phyloP scores from a whole-genome alignment of 371 early-diverging fungal genomes.

The Dentiscutata heterogama region DNA sequence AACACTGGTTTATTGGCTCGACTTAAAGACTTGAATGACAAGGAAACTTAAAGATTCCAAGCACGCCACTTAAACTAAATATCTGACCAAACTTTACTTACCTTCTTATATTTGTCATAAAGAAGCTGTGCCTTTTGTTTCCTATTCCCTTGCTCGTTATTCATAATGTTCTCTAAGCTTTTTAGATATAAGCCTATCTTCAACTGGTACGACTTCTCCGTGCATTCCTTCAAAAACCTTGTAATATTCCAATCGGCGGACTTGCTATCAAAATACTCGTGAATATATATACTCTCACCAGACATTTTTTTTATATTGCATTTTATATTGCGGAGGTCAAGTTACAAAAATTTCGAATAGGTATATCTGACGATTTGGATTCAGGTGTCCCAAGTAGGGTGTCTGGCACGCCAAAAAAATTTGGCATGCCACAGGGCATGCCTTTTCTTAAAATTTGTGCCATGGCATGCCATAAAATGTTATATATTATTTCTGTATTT shows the following conservation, averaged over 20 bases:
- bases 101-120: conserved; percentile 14
- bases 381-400: too few relatives aligned
- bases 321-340: too few relatives aligned
- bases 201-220: neutral
- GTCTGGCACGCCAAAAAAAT: too few relatives aligned
- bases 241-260: neutral
- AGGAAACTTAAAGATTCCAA: neutral
- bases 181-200: conserved; percentile 13
- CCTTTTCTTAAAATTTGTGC: too few relatives aligned
- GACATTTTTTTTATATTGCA: too few relatives aligned
- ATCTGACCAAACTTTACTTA: neutral
- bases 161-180: conserved; percentile 11
- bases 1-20: conserved; percentile 35
- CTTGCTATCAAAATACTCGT: neutral
- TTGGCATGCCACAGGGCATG: too few relatives aligned
- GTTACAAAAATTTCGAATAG: too few relatives aligned
- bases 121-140: conserved; percentile 26
- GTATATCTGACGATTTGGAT: too few relatives aligned
- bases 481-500: too few relatives aligned
- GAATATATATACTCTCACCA: too few relatives aligned
- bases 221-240: neutral
- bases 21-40: conserved; percentile 10
- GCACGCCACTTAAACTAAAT: conserved; percentile 17
- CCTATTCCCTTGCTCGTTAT: neutral
- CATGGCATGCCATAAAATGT: too few relatives aligned